These are phyloP conservation scores for Pascua sp. DNA, from an alignment of 1,284 basidiomycete species.

Conservation along the genomic window DNA sequence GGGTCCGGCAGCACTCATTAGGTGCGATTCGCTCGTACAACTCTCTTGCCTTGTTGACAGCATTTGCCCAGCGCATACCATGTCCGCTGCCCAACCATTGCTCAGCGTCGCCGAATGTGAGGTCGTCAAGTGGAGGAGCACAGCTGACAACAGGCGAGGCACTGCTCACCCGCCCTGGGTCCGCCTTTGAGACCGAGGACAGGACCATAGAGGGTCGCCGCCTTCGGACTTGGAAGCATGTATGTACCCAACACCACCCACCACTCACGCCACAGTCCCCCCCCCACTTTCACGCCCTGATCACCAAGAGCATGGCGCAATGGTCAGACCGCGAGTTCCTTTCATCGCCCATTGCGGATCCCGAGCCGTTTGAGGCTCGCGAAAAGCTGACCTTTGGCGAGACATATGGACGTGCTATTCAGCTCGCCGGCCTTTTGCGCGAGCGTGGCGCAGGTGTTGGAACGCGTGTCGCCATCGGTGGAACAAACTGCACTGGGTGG, in stretches of 20 bases:
- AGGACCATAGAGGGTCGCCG: neutral
- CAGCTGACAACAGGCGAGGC: conserved; percentile 5
- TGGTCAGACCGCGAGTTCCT: conserved; percentile 16
- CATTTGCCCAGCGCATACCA: too few species aligned
- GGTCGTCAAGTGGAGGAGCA: too few species aligned
- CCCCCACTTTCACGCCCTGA: conserved; percentile 2
- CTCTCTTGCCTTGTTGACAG: too few species aligned
- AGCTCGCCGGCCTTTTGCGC: conserved; percentile 33
- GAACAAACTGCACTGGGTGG: conserved; percentile 30
- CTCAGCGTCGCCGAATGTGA: too few species aligned
- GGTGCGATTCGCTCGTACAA: too few species aligned
- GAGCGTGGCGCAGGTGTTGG: conserved; percentile 29
- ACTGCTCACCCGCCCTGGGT: conserved; percentile 1
- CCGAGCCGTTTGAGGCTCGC: conserved; percentile 12
- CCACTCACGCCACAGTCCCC: neutral
- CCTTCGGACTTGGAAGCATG: conserved; percentile 1
- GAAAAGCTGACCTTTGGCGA: conserved; percentile 28
- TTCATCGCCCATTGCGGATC: conserved; percentile 27
- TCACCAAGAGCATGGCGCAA: neutral
- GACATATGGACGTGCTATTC: conserved; percentile 21
- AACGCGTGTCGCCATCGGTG: conserved; percentile 36
- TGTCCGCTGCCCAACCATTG: too few species aligned
- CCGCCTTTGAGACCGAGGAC: conserved; percentile 1
- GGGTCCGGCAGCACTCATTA: too few species aligned
- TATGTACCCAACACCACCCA: too few species aligned